Percentiles rank a stretch among this genome's conserved stretches.
Evolutionary conservation across 768 basidiomycete species (phyloP).

Genomic region (Boletus tomentosulus): DNA sequence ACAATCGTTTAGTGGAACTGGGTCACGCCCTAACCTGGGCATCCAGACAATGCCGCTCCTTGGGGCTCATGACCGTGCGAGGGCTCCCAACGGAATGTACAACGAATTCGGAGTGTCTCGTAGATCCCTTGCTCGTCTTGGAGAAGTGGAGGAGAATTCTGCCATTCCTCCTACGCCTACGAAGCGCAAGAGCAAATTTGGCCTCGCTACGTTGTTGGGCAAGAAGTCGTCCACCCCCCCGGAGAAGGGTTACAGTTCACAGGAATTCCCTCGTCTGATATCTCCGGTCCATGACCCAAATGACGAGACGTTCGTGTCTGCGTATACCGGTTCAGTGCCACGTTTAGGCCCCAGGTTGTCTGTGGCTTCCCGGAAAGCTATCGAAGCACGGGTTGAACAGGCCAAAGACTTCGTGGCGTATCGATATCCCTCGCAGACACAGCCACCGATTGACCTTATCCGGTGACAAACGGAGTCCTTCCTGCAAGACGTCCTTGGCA

Average conservation of each 20-base stretch:
- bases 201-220: slow-evolving; percentile 62
- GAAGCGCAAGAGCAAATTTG: slow-evolving; percentile 75
- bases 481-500: not conserved
- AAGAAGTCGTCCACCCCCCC: slow-evolving; percentile 38
- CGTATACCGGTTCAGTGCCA: slow-evolving; percentile 48
- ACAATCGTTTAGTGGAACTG: slow-evolving; percentile 72
- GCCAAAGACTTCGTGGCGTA: slow-evolving; percentile 83
- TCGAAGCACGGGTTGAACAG: slow-evolving; percentile 80
- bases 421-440: slow-evolving; percentile 78
- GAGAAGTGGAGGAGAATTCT: slow-evolving; percentile 27
- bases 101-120: slow-evolving; percentile 73
- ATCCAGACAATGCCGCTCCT: slow-evolving; percentile 48
- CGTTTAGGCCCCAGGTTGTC: slow-evolving; percentile 55
- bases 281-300: slow-evolving; percentile 43
- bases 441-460: slow-evolving; percentile 55
- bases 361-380: slow-evolving; percentile 60
- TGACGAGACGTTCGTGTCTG: slow-evolving; percentile 44
- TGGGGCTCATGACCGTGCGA: slow-evolving; percentile 34
- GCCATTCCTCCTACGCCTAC: slow-evolving; percentile 32
- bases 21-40: slow-evolving; percentile 51
- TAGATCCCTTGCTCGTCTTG: slow-evolving; percentile 45
- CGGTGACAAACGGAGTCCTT: slow-evolving; percentile 30
- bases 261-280: slow-evolving; percentile 48
- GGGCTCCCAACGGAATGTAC: slow-evolving; percentile 43
- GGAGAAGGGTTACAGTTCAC: slow-evolving; percentile 35